These are phyloP conservation scores for Rhodotorula mucilaginosa DNA, from an alignment of 1,284 basidiomycete species.

Conservation along the genomic window DNA sequence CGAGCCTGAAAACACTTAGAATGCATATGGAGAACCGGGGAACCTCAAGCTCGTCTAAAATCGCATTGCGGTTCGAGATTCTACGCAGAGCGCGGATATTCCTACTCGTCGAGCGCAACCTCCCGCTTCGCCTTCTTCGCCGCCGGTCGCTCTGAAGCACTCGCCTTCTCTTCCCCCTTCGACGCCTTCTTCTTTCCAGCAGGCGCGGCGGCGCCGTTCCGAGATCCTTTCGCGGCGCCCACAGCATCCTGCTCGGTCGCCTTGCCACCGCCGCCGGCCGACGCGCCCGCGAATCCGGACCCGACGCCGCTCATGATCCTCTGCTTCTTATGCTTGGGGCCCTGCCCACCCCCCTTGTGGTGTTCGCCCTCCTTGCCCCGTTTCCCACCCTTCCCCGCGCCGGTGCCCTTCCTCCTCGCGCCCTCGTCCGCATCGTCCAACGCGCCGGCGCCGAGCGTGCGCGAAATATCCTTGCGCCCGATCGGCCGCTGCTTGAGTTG, in stretches of 20 bases:
- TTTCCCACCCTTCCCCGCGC: slow-evolving; percentile 57
- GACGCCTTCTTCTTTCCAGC: background rate
- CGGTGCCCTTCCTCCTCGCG: background rate
- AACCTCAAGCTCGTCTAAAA: too few species aligned
- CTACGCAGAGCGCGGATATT: background rate
- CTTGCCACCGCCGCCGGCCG: slow-evolving; percentile 45
- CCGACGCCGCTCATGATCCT: slow-evolving; percentile 45
- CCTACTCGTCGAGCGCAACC: slow-evolving; percentile 24
- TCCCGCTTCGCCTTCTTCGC: slow-evolving; percentile 24
- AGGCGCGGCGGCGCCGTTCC: background rate
- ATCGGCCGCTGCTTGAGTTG: slow-evolving; percentile 72
- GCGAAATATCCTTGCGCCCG: slow-evolving; percentile 57
- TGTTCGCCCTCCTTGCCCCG: slow-evolving; percentile 43
- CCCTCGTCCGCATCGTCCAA: slow-evolving; percentile 12
- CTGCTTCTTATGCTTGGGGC: slow-evolving; percentile 52
- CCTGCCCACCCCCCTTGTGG: slow-evolving; percentile 54
- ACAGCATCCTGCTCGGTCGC: slow-evolving; percentile 54
- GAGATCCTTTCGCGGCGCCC: slow-evolving; percentile 57
- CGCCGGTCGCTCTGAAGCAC: slow-evolving; percentile 46
- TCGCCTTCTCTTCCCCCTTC: background rate
- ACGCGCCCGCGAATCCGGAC: background rate
- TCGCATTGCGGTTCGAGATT: too few species aligned
- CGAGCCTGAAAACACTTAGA: too few species aligned
- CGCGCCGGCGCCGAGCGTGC: slow-evolving; percentile 28
- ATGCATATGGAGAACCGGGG: too few species aligned